phyloP scores from a whole-genome alignment of 2,329 filamentous ascomycete species.

The Exophiala alcalophila region DNA sequence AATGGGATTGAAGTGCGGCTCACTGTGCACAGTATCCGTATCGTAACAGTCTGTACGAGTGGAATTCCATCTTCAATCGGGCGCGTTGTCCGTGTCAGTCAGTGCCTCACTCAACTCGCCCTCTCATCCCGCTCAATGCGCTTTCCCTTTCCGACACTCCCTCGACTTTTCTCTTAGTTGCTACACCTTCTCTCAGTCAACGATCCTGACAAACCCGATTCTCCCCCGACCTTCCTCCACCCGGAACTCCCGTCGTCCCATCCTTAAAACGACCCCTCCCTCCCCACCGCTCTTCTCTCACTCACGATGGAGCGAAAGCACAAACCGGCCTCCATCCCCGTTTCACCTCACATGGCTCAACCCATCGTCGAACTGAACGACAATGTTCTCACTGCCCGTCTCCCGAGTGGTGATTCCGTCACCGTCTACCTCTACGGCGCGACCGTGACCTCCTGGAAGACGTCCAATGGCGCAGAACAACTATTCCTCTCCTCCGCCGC shows the following conservation, averaged over 20 bases:
- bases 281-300: conserved; percentile 5
- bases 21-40: too few species aligned
- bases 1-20: too few species aligned
- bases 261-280: conserved; percentile 2
- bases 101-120: conserved; percentile 3
- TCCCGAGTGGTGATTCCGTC: conserved; percentile 83
- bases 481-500: conserved; percentile 81
- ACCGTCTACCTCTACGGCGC: conserved; percentile 87
- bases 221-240: too few species aligned
- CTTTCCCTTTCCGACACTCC: conserved; percentile 2
- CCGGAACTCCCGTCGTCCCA: background rate
- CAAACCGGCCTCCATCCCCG: conserved; percentile 73
- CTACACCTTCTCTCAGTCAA: background rate
- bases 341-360: conserved; percentile 70
- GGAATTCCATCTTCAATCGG: too few species aligned
- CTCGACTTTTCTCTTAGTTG: background rate
- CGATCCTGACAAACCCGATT: conserved; percentile 3
- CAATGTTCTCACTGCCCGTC: conserved; percentile 70
- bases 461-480: conserved; percentile 72
- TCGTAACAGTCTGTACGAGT: too few species aligned
- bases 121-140: conserved; percentile 5
- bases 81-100: too few species aligned
- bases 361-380: conserved; percentile 74
- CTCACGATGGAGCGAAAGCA: conserved; percentile 72
- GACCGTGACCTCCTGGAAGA: conserved; percentile 91